Conservation (phyloP, 768 basidiomycete genomes). For the Boletus sensibilis region DNA sequence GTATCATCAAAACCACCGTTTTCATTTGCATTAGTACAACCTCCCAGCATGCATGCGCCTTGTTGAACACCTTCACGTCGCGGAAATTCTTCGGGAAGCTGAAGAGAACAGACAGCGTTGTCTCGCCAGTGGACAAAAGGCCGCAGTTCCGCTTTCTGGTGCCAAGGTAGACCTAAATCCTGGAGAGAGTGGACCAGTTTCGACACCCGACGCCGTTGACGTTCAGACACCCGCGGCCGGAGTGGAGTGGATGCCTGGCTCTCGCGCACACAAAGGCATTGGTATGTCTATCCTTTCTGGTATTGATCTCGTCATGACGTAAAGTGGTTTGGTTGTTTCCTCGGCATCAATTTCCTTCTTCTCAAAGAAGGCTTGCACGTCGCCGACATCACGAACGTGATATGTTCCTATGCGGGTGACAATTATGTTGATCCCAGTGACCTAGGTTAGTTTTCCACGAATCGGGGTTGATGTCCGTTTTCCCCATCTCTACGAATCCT, state of each 20-base stretch:
- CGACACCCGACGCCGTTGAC: not conserved
- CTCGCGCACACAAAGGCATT: not conserved
- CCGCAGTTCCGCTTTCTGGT: not conserved
- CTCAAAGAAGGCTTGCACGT: constrained; percentile 21
- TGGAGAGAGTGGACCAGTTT: not conserved
- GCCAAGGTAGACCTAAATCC: not conserved
- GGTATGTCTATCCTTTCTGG: constrained; percentile 8
- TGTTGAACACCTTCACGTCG: constrained; percentile 67
- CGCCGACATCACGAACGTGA: constrained; percentile 22
- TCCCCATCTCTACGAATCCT: not conserved
- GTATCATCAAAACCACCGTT: not conserved
- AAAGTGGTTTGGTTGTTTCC: not conserved
- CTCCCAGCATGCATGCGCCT: constrained; percentile 73
- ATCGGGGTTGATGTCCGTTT: not conserved
- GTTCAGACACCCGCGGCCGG: not conserved
- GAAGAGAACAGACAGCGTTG: constrained; percentile 42
- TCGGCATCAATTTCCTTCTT: not conserved
- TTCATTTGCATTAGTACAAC: constrained; percentile 50
- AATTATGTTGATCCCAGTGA: constrained; percentile 20
- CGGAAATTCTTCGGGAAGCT: constrained; percentile 67
- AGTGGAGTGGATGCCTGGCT: not conserved
- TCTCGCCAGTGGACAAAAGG: constrained; percentile 39
- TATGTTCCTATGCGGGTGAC: constrained; percentile 17
- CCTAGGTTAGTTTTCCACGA: constrained; percentile 10
- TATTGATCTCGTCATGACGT: not conserved